Evolutionary conservation across 2,329 filamentous ascomycete genomes (phyloP).

Genomic region (Aspergillus tamarii): DNA sequence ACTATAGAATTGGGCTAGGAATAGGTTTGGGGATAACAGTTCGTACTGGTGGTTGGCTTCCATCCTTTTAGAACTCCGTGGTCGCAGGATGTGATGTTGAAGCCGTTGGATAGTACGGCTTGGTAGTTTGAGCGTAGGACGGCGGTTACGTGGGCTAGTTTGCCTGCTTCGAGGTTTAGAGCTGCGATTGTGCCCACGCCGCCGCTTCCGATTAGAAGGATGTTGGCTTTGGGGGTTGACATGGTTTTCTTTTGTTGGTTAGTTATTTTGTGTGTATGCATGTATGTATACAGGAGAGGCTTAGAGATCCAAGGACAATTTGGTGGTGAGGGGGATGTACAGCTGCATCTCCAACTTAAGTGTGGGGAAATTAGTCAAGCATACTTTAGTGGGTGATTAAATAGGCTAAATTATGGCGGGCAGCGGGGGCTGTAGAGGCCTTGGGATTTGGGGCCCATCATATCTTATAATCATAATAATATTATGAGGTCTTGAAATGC

Average conservation of each 20-base stretch:
- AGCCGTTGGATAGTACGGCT: conserved; percentile 52
- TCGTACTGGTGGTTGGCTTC: conserved; percentile 44
- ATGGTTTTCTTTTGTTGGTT: not conserved
- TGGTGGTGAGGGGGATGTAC: not conserved
- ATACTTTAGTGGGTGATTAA: not conserved
- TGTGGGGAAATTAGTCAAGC: not conserved
- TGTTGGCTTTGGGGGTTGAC: conserved; percentile 11
- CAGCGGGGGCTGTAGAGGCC: too few species aligned
- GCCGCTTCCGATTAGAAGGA: conserved; percentile 60
- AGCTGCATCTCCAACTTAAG: not conserved
- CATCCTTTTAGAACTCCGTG: conserved; percentile 56
- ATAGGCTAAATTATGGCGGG: not conserved
- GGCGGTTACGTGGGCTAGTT: conserved; percentile 56
- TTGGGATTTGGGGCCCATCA: too few species aligned
- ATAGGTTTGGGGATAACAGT: too few species aligned
- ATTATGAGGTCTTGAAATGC: not conserved
- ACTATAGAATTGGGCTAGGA: too few species aligned
- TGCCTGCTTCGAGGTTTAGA: conserved; percentile 56
- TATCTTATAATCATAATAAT: not conserved
- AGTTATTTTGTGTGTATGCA: accelerated
- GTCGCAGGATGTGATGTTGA: conserved; percentile 59
- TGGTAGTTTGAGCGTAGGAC: conserved; percentile 62
- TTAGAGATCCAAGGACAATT: too few species aligned
- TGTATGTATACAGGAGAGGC: not conserved
- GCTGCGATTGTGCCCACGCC: conserved; percentile 61